These are phyloP conservation scores for Cadophora luteo-olivacea DNA, from an alignment of 2,329 filamentous ascomycete genomes.

Conservation along the genomic window DNA sequence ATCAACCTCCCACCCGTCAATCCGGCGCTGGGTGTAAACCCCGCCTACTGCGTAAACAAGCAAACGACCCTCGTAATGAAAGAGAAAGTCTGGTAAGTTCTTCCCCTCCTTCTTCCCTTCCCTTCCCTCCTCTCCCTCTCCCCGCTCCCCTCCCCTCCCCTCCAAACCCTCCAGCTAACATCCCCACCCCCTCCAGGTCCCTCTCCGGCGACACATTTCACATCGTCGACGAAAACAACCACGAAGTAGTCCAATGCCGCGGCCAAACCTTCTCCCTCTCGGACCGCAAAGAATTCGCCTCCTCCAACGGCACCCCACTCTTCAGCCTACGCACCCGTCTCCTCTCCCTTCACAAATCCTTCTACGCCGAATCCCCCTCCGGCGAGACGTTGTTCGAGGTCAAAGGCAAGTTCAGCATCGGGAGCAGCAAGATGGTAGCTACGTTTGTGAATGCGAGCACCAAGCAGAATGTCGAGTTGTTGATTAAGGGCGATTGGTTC, in stretches of 20 bases:
- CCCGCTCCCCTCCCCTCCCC: background rate
- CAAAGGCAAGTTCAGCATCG: slow-evolving; percentile 49
- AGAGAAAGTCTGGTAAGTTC: slow-evolving; percentile 61
- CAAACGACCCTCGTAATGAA: slow-evolving; percentile 59
- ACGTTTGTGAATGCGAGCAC: slow-evolving; percentile 59
- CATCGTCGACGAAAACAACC: slow-evolving; percentile 61
- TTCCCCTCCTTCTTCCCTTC: background rate
- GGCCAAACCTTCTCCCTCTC: slow-evolving; percentile 35
- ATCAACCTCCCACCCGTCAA: slow-evolving; percentile 32
- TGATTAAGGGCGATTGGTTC: slow-evolving; percentile 67
- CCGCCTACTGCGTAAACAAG: slow-evolving; percentile 36
- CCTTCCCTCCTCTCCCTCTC: background rate
- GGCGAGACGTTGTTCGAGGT: slow-evolving; percentile 39
- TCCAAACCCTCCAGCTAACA: background rate
- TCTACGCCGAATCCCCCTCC: slow-evolving; percentile 36
- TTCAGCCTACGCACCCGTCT: slow-evolving; percentile 38
- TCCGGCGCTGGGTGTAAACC: slow-evolving; percentile 37
- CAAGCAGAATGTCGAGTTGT: slow-evolving; percentile 53
- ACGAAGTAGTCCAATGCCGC: slow-evolving; percentile 42
- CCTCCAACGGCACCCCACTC: slow-evolving; percentile 26
- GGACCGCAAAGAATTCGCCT: slow-evolving; percentile 39
- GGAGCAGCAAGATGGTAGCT: slow-evolving; percentile 60
- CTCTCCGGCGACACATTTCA: slow-evolving; percentile 69
- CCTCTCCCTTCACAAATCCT: slow-evolving; percentile 38
- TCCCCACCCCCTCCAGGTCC: slow-evolving; percentile 40